Base-by-base conservation (phyloP, 2,329 filamentous ascomycete genomes). In the Thermoascus crustaceus region DNA sequence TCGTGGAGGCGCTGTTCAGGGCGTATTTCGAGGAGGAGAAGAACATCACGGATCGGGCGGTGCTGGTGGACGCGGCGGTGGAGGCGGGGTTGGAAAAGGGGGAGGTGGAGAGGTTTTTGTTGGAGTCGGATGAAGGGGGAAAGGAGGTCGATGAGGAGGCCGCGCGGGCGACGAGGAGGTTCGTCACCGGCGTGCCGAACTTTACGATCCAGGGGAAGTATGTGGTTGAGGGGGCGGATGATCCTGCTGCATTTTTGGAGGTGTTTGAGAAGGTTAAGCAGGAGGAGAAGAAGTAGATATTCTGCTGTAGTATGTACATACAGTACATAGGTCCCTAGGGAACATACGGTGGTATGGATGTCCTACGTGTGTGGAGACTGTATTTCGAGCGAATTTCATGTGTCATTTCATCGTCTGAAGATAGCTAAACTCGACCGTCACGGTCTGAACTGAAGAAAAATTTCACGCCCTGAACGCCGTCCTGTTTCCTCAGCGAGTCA, bases 201-300 rank as follows among this genome's bases (percentile, higher is more conserved):
- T 88, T 85, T 54, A 76, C 76, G 8, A 73, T 91, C 43, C 80
- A 88, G 50, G 78, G 68, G 2, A 67, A 66, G 46, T 80, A 77
- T 57, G 73, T 79, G 46, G 58, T 89, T 19, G 72, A 77, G 18
- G 85, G 84, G 1, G 84, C 83, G 1, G 78, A 87, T 61, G 82
- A 86, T 40, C 70, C 78, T 2, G 65, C 69, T 30, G 72, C 71
- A 2, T 88, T 88, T 51, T 57, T 84, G 42, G 67, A 76, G 48
- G 61, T 80, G 31, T 82, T 89, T 55, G 66, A 76, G 42, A 66
- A 69, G 49, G 69, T 82, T 37, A 75, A 75, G 62, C 64, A 50
- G 37, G 55, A 60, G 36, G 30, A 38, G 9, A 24, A 25, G 18
- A 11, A 19, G 13, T 23, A 27, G n/a, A n/a, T 24, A 7, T 24